Evolutionary conservation across 1,139 yeast species (phyloP), one percentile per base, ranked within the genome.

Genomic region (Blastobotrys ciferrii): DNA sequence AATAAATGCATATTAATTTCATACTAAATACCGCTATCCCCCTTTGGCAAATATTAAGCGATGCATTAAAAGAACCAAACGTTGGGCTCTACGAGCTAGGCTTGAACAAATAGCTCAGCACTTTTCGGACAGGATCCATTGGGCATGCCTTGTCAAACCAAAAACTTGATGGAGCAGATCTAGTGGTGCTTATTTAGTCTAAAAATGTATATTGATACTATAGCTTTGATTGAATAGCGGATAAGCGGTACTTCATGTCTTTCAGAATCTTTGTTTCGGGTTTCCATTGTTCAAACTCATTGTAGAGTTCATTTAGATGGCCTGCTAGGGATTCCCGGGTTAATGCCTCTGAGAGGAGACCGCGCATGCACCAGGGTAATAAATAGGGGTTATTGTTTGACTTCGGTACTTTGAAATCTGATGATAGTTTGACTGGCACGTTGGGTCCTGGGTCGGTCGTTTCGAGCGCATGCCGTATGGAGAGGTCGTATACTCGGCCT

Each of bases 281-380:
- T 47, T 78, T 77, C 98, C 98, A 91, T 28, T 72, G 69, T 44
- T 84, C 92, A 65, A 87, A 91, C 65, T 84, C 84, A 15, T 74
- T 75, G 55, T 84, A 80, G 41, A 89, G 74, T 46, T 73, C 74
- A 39, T 75, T 71, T 25, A 88, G 77, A 53, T 85, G 87, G 1
- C 55, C 74, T 71, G 46, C 72, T 68, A 39, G 82, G 5, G 35
- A n/a, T 54, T 42, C 59, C 42, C 59, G 70, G 57, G 46, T 62
- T 57, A 46, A 62, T 47, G 51, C 77, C 68, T 62, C 89, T 84
- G 57, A 79, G 32, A 89, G 68, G 40, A 91, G 68, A 0, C 97
- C 96, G 41, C 96, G 72, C 67, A 88, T 77, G 60, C 95, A 86
- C 97, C 97, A 91, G 0, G 98, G 98, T 32, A 91, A 70, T 47